phyloP scores from a whole-genome alignment of 352 stramenopile genomes.

The Phytopythium oedochilum region DNA sequence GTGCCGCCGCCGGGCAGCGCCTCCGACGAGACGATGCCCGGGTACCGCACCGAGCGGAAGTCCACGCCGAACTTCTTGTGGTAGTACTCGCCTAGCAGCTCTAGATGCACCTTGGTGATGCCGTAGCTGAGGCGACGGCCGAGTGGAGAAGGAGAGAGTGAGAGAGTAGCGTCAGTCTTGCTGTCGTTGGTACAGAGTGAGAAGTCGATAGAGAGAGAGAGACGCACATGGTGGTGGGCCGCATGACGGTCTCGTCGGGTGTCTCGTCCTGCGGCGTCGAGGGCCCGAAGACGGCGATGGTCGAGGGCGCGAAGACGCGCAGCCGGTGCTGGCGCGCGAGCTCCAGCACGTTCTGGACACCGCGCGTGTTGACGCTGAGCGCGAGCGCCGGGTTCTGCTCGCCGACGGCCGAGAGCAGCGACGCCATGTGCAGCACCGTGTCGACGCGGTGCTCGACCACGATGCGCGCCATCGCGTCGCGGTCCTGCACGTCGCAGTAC shows the following conservation, averaged over 20 bases:
- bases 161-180: background rate
- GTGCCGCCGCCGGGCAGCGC: conserved; percentile 80
- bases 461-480: conserved; percentile 69
- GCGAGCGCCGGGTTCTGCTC: conserved; percentile 89
- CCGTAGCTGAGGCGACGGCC: conserved; percentile 49
- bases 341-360: conserved; percentile 89
- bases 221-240: conserved; percentile 87
- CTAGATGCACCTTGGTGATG: conserved; percentile 91
- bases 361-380: conserved; percentile 86
- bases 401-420: conserved; percentile 85
- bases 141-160: background rate
- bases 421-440: conserved; percentile 90
- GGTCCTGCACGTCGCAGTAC: conserved; percentile 82
- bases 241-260: conserved; percentile 88
- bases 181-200: background rate
- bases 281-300: conserved; percentile 88
- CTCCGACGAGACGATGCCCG: conserved; percentile 88
- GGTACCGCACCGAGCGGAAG: conserved; percentile 90
- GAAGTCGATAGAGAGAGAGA: background rate
- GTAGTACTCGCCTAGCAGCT: conserved; percentile 92
- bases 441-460: conserved; percentile 85
- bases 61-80: conserved; percentile 89
- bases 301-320: conserved; percentile 87
- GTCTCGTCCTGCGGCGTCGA: conserved; percentile 82
- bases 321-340: conserved; percentile 86